phyloP scores from a whole-genome alignment of 2,329 filamentous ascomycete genomes.

The Neopestalotiopsis rosae region DNA sequence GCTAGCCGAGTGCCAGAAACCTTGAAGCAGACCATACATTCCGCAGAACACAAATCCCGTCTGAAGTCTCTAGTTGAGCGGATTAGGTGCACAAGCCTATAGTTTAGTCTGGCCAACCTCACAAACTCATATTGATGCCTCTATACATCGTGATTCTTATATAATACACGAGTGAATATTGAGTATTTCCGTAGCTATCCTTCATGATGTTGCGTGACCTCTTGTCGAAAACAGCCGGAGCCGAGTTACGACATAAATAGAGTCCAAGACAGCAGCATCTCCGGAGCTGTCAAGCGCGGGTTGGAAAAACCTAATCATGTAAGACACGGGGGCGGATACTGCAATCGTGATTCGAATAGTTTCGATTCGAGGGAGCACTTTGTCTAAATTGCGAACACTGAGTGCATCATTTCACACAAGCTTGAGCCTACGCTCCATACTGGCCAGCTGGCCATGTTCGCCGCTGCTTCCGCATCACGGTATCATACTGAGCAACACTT shows the following conservation, averaged over 20 bases:
- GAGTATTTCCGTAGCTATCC: background rate
- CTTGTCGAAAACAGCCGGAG: background rate
- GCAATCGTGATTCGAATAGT: background rate
- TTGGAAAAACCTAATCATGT: constrained; percentile 1
- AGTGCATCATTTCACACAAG: too few species aligned
- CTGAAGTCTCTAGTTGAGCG: background rate
- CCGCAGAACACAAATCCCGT: background rate
- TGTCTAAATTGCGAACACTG: background rate
- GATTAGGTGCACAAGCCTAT: background rate
- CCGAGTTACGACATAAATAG: background rate
- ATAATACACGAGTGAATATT: background rate
- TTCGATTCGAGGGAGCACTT: background rate
- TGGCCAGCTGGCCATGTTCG: too few species aligned
- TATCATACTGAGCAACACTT: too few species aligned
- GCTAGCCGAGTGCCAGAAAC: background rate
- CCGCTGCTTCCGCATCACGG: too few species aligned
- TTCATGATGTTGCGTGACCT: background rate
- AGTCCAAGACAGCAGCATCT: background rate
- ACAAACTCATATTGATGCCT: too few species aligned
- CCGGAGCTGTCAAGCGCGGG: background rate
- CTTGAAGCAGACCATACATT: constrained; percentile 1
- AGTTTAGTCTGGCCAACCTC: too few species aligned
- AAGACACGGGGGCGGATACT: background rate
- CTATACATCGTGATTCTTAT: too few species aligned
- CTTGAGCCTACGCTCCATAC: too few species aligned